Evolutionary conservation across 23 red algal genomes (phyloP), one percentile per base, ranked within the genome.

Genomic region (Gracilaria caudata): DNA sequence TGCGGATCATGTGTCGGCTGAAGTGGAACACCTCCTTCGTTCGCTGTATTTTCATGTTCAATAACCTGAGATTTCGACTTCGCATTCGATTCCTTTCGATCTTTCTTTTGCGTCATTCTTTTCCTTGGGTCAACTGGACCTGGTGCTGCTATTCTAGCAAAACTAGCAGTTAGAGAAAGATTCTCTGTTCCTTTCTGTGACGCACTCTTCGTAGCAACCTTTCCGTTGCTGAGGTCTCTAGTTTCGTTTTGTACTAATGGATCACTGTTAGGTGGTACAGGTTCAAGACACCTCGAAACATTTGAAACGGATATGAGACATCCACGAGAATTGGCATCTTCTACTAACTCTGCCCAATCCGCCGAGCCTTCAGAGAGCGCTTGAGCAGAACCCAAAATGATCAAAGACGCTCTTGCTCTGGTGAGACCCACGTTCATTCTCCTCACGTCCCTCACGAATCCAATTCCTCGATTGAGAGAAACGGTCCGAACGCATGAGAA

Each of bases 391-490:
- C 96, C 96, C 2, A 94, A 41, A 51, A 98, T 78, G 64, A 98
- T 87, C 28, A 98, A 81, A 49, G 83, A 89, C 5, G 65, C 93
- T 46, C 73, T 78, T 24, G 96, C 96, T 41, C 96, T 66, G 12
- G 96, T 98, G n/a, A 98, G 59, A 47, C 90, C 92, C 9, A 98
- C 96, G 88, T 98, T 98, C 92, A 98, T 90, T 39, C 96, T 84
- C 4, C 96, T 92, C 49, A 93, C 90, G 80, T 98, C 96, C 16
- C 87, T 76, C 37, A 98, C 92, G 66, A 98, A 98, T 24, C 96
- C 96, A 83, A 98, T 98, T 28, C 90, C 90, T 16, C 90, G 70
- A 51, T 88, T 59, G n/a, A 57, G 63, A 64, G 74, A 75, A 32
- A 64, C 86, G 16, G 87, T 94, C 21, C 96, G 81, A 38, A 98